These are phyloP conservation scores for Gossypium trilobum DNA, from an alignment of 441 rosid genomes.

Conservation along the genomic window DNA sequence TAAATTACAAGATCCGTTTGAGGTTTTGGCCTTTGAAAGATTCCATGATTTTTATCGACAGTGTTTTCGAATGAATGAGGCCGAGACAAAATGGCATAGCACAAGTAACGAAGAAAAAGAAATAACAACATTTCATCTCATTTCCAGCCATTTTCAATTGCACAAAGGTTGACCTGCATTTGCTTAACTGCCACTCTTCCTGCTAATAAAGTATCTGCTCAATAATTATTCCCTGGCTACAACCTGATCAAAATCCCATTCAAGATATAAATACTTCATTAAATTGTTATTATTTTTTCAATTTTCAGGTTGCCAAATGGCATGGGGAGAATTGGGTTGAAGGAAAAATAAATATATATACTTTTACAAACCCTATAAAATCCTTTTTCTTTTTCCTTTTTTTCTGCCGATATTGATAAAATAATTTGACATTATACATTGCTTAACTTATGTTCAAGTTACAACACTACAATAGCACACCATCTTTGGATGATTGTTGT, in stretches of 20 bases:
- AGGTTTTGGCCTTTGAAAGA: too few relatives aligned
- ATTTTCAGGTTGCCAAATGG: not conserved
- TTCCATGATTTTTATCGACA: too few relatives aligned
- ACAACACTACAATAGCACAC: slow-evolving; percentile 12
- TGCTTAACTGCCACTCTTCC: not conserved
- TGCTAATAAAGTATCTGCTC: not conserved
- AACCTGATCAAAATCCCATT: not conserved
- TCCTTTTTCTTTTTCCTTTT: not conserved
- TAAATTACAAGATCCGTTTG: too few relatives aligned
- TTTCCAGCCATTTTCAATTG: not conserved
- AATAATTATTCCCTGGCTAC: not conserved
- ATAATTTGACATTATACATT: slow-evolving; percentile 10
- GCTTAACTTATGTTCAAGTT: slow-evolving; percentile 26
- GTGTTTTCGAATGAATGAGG: too few relatives aligned
- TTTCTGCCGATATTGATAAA: not conserved
- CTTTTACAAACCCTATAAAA: slow-evolving; percentile 2
- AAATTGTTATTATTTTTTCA: not conserved
- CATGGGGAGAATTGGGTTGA: not conserved
- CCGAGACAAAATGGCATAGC: too few relatives aligned
- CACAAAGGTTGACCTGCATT: not conserved
- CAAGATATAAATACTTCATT: not conserved
- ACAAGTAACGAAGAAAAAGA: not conserved
- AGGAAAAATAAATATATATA: not conserved
- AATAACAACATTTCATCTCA: not conserved
- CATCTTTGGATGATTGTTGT: not conserved